Evolutionary conservation across 129 eudicot species (phyloP).

Genomic region (Helichrysum umbraculigerum): DNA sequence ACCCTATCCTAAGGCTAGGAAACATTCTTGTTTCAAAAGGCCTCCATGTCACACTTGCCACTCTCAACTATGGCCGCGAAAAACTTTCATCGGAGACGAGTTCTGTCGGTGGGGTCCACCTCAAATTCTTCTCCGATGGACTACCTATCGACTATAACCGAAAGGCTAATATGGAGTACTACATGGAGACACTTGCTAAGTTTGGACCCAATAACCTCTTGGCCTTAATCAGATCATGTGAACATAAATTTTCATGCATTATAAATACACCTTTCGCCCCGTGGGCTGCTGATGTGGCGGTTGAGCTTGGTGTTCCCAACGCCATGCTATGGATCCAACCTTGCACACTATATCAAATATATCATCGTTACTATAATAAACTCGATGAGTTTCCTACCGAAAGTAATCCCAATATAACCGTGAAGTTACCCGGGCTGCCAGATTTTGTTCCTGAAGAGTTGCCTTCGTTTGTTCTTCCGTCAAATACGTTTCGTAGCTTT

Average conservation of each 20-base stretch:
- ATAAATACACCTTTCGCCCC: constrained; percentile 47
- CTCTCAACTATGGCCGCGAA: constrained; percentile 25
- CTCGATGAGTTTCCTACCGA: constrained; percentile 25
- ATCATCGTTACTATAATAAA: constrained; percentile 33
- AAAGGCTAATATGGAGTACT: constrained; percentile 10
- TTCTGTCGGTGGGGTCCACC: constrained; percentile 24
- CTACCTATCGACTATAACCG: constrained; percentile 40
- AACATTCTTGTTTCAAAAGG: constrained; percentile 39
- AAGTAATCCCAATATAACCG: constrained; percentile 18
- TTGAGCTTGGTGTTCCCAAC: constrained; percentile 28
- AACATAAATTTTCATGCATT: constrained; percentile 38
- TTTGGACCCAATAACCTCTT: constrained; percentile 37
- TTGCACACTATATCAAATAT: constrained; percentile 40
- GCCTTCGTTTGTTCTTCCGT: constrained; percentile 51
- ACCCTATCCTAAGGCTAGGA: constrained; percentile 58
- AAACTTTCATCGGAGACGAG: constrained; percentile 6
- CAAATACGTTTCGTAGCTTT: constrained; percentile 21
- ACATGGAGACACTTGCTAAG: constrained; percentile 28
- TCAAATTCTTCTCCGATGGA: constrained; percentile 48
- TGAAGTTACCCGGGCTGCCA: constrained; percentile 47
- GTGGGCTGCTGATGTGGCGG: constrained; percentile 48
- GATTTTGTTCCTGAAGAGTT: constrained; percentile 18
- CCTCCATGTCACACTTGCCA: constrained; percentile 47
- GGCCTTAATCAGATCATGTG: constrained; percentile 28
- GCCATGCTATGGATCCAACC: constrained; percentile 62